phyloP scores from a whole-genome alignment of 202 grass and related monocot genomes.

The Cymbopogon flexuosus region DNA sequence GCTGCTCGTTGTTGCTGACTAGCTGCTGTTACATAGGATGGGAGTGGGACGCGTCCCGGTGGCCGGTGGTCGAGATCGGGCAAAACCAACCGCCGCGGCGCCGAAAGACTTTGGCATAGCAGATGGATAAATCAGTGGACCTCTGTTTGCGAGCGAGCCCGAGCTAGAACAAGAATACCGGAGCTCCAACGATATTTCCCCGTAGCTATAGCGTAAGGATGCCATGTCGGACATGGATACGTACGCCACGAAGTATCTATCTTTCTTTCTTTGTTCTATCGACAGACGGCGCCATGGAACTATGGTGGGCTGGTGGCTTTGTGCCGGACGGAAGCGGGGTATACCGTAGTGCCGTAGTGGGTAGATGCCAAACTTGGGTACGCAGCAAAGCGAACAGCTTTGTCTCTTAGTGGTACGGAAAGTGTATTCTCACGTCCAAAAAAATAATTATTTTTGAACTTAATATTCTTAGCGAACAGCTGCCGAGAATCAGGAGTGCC shows the following conservation, averaged over 20 bases:
- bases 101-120: neutral
- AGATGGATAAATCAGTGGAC: neutral
- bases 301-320: neutral
- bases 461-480: too few relatives aligned
- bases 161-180: neutral
- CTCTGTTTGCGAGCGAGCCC: neutral
- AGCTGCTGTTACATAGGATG: conserved; percentile 14
- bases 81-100: neutral
- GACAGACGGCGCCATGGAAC: neutral
- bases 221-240: neutral
- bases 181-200: neutral
- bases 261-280: neutral
- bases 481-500: too few relatives aligned
- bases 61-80: neutral
- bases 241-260: neutral
- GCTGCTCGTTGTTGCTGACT: neutral
- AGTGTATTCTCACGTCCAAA: too few relatives aligned
- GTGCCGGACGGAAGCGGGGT: neutral
- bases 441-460: too few relatives aligned
- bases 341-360: neutral
- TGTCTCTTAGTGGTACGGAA: too few relatives aligned
- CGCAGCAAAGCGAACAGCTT: neutral
- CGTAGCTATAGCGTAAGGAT: neutral
- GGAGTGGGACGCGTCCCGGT: neutral
- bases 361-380: conserved; percentile 21